Base-by-base conservation (phyloP, 768 basidiomycete species). In the Tylopilus sp. region DNA sequence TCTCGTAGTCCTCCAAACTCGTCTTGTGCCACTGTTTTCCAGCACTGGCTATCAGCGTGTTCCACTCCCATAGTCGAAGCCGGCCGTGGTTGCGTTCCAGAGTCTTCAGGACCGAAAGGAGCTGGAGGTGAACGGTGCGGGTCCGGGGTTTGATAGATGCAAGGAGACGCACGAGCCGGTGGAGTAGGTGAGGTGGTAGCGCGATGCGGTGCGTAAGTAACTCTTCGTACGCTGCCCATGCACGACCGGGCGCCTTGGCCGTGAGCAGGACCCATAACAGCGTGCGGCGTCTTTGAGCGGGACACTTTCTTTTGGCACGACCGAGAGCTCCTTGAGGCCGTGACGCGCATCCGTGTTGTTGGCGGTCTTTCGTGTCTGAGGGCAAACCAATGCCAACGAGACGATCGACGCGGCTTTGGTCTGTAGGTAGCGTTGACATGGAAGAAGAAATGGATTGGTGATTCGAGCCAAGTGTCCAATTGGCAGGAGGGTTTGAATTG, bases 1-100 rank as follows among this genome's bases (percentile, higher is more conserved):
- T 72, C 52, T 78, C 74, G 69, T 85, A 86, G 55, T 89, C 83
- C 53, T 77, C 77, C 45, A 72, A 55, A 25, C 73, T 69, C 37
- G 82, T 80, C 64, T 78, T 82, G 52, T 87, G 78, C 72, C 78
- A 82, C 4, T 87, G 86, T 54, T 77, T 79, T 16, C 83, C 88
- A 1, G 85, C 83, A 62, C 75, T 77, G 59, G 86, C 78, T 54
- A 92, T 79, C 41, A 92, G 75, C 9, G 81, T 73, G 63, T 91
- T 92, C 87, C 89, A 92, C 65, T 90, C 81, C 76, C 82, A 82
- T n/a, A 72, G 60, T 56, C 79, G 73, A 29, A 89, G 66, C 12
- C 50, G 70, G 22, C 82, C 85, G 13, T 82, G 84, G n/a, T 71
- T 73, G 21, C 69, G 70, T 52, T 78, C 80, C 36, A 92, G 71